Conservation (phyloP, 805 yeast genomes). For the Clavispora vitiphila region DNA sequence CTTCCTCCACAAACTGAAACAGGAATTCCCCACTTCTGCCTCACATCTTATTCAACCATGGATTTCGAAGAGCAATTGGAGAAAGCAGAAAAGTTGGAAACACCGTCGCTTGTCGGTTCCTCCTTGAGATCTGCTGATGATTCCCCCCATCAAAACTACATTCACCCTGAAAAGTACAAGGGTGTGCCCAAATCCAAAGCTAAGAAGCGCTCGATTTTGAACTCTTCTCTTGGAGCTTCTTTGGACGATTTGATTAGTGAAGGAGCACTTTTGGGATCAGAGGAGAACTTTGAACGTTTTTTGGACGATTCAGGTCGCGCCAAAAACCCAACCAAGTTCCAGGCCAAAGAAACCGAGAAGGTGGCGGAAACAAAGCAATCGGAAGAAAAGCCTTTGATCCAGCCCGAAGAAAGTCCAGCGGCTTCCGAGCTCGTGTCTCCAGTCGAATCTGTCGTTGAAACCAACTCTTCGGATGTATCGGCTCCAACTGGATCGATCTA, state of each 20-base stretch:
- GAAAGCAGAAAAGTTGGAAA: slow-evolving; percentile 42
- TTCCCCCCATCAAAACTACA: slow-evolving; percentile 39
- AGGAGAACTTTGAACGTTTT: slow-evolving; percentile 48
- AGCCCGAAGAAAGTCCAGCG: slow-evolving; percentile 1
- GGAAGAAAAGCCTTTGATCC: too few species aligned
- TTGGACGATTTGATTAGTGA: slow-evolving; percentile 47
- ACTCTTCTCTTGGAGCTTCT: slow-evolving; percentile 44
- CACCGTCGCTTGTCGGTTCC: slow-evolving; percentile 52
- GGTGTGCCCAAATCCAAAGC: slow-evolving; percentile 17
- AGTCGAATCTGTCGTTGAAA: neutral
- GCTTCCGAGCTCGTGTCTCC: slow-evolving; percentile 5
- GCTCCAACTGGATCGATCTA: slow-evolving; percentile 7
- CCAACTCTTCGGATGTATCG: neutral
- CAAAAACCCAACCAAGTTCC: slow-evolving; percentile 40
- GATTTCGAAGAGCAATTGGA: slow-evolving; percentile 38
- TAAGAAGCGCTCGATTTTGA: slow-evolving; percentile 13
- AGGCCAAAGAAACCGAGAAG: slow-evolving; percentile 1
- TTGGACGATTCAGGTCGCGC: slow-evolving; percentile 52
- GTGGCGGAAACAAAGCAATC: neutral
- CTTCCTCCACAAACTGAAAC: slow-evolving; percentile 2
- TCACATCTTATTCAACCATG: slow-evolving; percentile 3
- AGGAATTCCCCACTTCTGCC: neutral
- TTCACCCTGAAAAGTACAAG: slow-evolving; percentile 40
- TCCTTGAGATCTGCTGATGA: slow-evolving; percentile 47
- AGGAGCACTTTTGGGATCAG: slow-evolving; percentile 44